A percentile compares a stretch with the other conserved stretches of the same genome.
Evolutionary conservation across 129 eudicot species (phyloP).

Genomic region (Tagetes erecta): DNA sequence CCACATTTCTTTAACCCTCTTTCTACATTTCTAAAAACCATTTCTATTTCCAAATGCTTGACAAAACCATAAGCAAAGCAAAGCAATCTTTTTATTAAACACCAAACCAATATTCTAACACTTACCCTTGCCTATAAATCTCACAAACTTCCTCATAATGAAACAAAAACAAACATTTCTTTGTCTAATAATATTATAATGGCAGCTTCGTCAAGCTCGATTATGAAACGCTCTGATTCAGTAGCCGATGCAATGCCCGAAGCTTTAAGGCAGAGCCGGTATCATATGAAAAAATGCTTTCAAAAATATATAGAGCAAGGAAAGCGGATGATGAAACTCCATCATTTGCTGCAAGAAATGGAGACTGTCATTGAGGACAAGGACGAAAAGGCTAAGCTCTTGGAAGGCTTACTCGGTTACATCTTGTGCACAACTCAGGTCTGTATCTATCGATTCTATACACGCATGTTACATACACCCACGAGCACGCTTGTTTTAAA

Average conservation of each 20-base stretch:
- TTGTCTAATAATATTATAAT: constrained; percentile 19
- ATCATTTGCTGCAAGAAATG: constrained; percentile 73
- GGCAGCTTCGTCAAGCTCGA: constrained; percentile 47
- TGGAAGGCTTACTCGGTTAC: constrained; percentile 89
- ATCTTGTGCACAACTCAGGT: constrained; percentile 95
- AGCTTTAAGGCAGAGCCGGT: constrained; percentile 83
- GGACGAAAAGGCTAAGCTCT: constrained; percentile 60
- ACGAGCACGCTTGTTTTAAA: too few species aligned
- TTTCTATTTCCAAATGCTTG: constrained; percentile 26
- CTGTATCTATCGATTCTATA: neutral
- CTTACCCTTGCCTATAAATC: constrained; percentile 35
- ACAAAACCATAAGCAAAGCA: constrained; percentile 40
- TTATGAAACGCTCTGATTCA: constrained; percentile 67
- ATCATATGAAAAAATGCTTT: constrained; percentile 92
- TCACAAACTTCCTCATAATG: constrained; percentile 6
- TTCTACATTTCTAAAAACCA: constrained; percentile 24
- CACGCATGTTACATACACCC: neutral
- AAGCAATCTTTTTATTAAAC: constrained; percentile 18
- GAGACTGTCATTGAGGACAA: constrained; percentile 66
- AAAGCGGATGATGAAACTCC: constrained; percentile 79
- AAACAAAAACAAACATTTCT: neutral
- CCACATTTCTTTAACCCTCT: constrained; percentile 17
- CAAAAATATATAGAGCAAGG: constrained; percentile 69
- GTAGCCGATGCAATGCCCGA: constrained; percentile 83
- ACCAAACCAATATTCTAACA: neutral